These are phyloP conservation scores for Ogataea trehaloabstinens DNA, from an alignment of 805 yeast species.

Conservation along the genomic window DNA sequence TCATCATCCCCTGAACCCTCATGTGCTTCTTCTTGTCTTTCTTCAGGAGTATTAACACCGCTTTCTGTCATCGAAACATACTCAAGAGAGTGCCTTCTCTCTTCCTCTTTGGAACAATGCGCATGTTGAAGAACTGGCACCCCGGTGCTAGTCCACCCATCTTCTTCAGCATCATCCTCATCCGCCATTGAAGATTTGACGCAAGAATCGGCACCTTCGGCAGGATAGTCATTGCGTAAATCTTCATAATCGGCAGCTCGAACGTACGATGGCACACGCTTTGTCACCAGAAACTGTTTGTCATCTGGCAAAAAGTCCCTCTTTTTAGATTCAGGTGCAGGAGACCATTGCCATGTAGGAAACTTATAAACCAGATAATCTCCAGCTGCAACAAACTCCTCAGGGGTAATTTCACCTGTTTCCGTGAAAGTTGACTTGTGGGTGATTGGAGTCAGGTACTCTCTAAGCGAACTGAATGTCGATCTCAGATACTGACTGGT, in stretches of 20 bases:
- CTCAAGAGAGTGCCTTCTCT: conserved; percentile 25
- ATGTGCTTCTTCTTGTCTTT: conserved; percentile 7
- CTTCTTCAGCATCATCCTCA: conserved; percentile 24
- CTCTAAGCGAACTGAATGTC: conserved; percentile 79
- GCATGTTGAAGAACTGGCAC: conserved; percentile 11
- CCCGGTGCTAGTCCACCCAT: conserved; percentile 56
- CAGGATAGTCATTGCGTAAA: conserved; percentile 11
- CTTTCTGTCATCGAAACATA: conserved; percentile 25
- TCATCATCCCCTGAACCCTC: conserved; percentile 29
- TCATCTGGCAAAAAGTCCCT: conserved; percentile 79
- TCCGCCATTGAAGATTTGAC: not conserved
- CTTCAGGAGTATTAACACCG: conserved; percentile 9
- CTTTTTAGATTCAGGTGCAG: conserved; percentile 50
- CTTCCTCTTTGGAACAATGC: conserved; percentile 23
- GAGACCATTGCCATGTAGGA: conserved; percentile 95
- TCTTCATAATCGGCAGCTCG: conserved; percentile 61
- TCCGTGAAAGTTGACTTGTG: conserved; percentile 80
- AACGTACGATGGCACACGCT: conserved; percentile 82
- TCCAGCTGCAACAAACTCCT: conserved; percentile 92
- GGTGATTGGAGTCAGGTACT: conserved; percentile 87
- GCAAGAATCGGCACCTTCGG: conserved; percentile 30
- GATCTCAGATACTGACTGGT: conserved; percentile 52
- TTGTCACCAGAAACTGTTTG: conserved; percentile 84
- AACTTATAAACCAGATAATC: conserved; percentile 87
- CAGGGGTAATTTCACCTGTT: conserved; percentile 94